phyloP scores from a whole-genome alignment of 257 asterid genomes.

The Perilla frutescens region DNA sequence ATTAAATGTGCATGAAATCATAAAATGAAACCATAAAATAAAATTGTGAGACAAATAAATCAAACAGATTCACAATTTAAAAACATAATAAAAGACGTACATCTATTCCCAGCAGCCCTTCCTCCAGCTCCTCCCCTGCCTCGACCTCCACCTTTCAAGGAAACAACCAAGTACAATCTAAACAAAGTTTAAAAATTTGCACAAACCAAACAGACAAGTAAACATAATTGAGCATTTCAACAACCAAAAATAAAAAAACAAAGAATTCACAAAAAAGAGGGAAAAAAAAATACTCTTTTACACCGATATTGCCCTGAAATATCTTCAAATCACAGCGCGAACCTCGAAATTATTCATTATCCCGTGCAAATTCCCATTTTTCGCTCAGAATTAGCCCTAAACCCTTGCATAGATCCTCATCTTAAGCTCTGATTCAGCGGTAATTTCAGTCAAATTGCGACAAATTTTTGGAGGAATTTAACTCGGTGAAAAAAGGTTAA shows the following conservation, averaged over 20 bases:
- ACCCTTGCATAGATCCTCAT: constrained; percentile 30
- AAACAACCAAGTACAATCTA: constrained; percentile 32
- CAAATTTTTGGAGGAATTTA: constrained; percentile 12
- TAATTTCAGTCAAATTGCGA: constrained; percentile 21
- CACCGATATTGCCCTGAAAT: constrained; percentile 27
- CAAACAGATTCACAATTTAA: too few species aligned
- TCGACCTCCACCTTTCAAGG: constrained; percentile 43
- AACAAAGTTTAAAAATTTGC: constrained; percentile 19
- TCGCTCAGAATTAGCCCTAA: constrained; percentile 16
- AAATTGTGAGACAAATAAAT: neutral
- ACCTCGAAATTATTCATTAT: constrained; percentile 37
- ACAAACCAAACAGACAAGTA: constrained; percentile 23
- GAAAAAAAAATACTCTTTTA: constrained; percentile 16
- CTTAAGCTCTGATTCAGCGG: constrained; percentile 31
- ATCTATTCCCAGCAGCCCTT: constrained; percentile 53
- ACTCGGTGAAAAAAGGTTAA: constrained; percentile 18
- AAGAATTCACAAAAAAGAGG: neutral
- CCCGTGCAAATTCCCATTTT: constrained; percentile 30
- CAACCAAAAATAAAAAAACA: neutral
- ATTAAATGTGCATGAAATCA: too few species aligned
- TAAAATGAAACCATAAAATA: neutral
- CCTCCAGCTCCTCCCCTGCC: constrained; percentile 60
- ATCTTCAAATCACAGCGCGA: constrained; percentile 41
- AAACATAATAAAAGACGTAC: constrained; percentile 11
- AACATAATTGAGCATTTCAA: constrained; percentile 21